phyloP scores from a whole-genome alignment of 441 rosid genomes.

The Syzygium malaccense region DNA sequence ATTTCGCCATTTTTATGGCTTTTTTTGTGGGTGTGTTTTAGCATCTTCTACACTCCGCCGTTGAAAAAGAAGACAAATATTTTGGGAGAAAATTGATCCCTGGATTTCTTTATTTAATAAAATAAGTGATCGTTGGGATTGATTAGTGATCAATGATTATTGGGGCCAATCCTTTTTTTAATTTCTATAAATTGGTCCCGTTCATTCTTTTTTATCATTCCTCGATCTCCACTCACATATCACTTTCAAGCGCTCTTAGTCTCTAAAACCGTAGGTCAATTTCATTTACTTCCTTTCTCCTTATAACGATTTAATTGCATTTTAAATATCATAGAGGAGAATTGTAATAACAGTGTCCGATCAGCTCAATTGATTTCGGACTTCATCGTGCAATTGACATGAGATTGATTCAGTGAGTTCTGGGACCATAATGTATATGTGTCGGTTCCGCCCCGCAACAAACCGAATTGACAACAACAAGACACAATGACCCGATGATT shows the following conservation, averaged over 20 bases:
- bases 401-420: not conserved
- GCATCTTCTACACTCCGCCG: not conserved
- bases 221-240: not conserved
- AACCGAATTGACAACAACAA: not conserved
- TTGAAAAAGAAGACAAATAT: not conserved
- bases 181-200: not conserved
- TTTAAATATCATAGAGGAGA: not conserved
- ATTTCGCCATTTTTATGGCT: not conserved
- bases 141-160: not conserved
- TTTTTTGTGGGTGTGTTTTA: not conserved
- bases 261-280: not conserved
- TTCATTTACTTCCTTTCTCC: not conserved
- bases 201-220: not conserved
- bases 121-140: not conserved
- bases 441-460: not conserved
- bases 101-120: not conserved
- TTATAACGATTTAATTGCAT: not conserved
- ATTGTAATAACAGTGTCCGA: accelerated
- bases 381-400: not conserved
- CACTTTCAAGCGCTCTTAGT: not conserved
- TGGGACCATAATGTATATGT: not conserved
- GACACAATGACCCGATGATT: not conserved
- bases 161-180: not conserved
- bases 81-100: not conserved
- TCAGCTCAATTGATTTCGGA: no score